phyloP scores from a whole-genome alignment of 1,284 basidiomycete genomes.

The Porodaedalea pini region DNA sequence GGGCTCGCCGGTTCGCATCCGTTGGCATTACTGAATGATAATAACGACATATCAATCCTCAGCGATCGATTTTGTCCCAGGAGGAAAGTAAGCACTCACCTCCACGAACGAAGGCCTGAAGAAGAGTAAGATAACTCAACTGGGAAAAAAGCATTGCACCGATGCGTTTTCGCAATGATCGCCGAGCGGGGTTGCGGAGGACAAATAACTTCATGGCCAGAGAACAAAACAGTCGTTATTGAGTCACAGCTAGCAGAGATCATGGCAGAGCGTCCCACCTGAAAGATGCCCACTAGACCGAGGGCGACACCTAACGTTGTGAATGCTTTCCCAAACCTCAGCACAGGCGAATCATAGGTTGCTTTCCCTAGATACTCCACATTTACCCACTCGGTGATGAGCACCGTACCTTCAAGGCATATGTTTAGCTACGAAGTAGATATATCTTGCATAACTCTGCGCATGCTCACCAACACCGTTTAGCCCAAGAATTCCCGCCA shows the following conservation, averaged over 20 bases:
- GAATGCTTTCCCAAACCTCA: constrained; percentile 28
- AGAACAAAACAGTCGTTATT: too few species aligned
- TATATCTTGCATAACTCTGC: background rate
- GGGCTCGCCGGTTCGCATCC: constrained; percentile 23
- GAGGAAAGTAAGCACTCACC: constrained; percentile 15
- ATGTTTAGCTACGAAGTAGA: background rate
- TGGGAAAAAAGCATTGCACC: constrained; percentile 28
- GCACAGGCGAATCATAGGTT: constrained; percentile 28
- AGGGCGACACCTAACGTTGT: constrained; percentile 32
- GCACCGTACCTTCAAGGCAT: constrained; percentile 16
- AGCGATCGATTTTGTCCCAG: background rate
- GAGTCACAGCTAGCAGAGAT: background rate
- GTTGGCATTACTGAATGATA: constrained; percentile 20
- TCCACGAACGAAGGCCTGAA: constrained; percentile 29
- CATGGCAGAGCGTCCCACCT: constrained; percentile 16
- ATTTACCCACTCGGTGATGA: constrained; percentile 29
- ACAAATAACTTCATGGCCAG: constrained; percentile 28
- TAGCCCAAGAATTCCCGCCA: constrained; percentile 26
- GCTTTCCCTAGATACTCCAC: constrained; percentile 25
- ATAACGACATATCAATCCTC: background rate
- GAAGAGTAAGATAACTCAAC: constrained; percentile 29
- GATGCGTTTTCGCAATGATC: constrained; percentile 30
- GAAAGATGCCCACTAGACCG: constrained; percentile 30
- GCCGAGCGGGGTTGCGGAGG: constrained; percentile 33
- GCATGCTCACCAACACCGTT: constrained; percentile 27